Evolutionary conservation across 805 yeast genomes (phyloP), one percentile per base, ranked within the genome.

Genomic region (Kodamaea leandrae): DNA sequence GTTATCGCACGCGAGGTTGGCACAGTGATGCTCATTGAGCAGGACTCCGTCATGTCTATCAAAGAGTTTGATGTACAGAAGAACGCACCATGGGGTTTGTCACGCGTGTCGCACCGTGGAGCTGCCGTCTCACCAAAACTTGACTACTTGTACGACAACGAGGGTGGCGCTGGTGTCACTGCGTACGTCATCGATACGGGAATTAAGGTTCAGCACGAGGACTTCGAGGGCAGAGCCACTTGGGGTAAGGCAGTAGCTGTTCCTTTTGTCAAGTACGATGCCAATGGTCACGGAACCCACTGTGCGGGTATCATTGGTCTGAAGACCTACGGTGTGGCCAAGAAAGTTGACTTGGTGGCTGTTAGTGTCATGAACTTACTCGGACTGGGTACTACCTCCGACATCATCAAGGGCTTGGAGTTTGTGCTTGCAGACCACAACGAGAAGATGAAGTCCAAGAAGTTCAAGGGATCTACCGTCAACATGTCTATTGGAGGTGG

Each of bases 401-500:
- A 67, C 49, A 66, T 67, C 33, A 60, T 67, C 41, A 67, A 66
- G 52, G 72, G 72, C 36, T 53, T 73, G 28, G 78, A 74, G 44
- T 63, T 69, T 39, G 71, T 67, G 28, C 68, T 74, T 12, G 64
- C 71, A 21, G 58, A 71, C 37, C 61, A 54, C 38, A 49, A 58
- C 13, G 71, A 74, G 4, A 58, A 52, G 9, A 64, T 70, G 6
- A 67, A 64, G 47, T 72, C 74, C 56, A 75, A 77, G 59, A 85
- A 86, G 16, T 84, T 82, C 68, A 85, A 85, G 63, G 93, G 93
- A 48, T 83, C 93, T 26, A 80, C 89, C 17, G 91, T 89, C 36
- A 93, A 91, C 71, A 87, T 89, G 91, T 89, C 96, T 12, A 73
- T 90, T 45, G 96, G 96, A 56, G 96, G 96, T 61, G 95, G 95